Conservation (phyloP, 805 yeast genomes). For the Candida pini region DNA sequence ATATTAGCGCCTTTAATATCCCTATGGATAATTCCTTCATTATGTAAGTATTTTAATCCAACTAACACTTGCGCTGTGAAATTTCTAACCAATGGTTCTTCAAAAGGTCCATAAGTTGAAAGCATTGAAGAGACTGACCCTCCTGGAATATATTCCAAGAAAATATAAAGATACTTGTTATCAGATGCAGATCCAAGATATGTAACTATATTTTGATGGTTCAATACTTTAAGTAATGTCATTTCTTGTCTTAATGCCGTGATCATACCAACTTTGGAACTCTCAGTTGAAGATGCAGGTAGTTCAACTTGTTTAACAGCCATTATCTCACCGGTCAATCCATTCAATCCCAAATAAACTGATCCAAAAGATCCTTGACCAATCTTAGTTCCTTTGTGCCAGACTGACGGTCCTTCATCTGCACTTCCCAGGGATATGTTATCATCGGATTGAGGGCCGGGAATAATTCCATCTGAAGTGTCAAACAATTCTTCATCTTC, state of each 20-base stretch:
- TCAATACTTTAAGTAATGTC: conserved; percentile 65
- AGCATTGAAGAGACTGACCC: conserved; percentile 50
- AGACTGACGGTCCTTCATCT: conserved; percentile 62
- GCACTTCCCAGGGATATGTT: neutral
- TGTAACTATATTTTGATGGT: conserved; percentile 89
- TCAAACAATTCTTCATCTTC: conserved; percentile 31
- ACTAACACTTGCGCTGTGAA: conserved; percentile 50
- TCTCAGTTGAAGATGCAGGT: conserved; percentile 34
- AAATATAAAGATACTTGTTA: conserved; percentile 67
- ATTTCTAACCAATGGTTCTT: conserved; percentile 52
- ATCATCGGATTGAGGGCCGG: conserved; percentile 20
- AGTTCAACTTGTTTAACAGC: conserved; percentile 93
- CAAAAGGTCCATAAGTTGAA: conserved; percentile 54
- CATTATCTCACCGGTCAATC: conserved; percentile 90
- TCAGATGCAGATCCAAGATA: conserved; percentile 86
- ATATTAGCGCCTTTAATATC: conserved; percentile 65
- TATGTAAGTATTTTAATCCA: conserved; percentile 52
- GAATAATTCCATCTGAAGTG: conserved; percentile 34
- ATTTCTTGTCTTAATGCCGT: conserved; percentile 83
- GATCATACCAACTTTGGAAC: conserved; percentile 42
- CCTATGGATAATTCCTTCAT: conserved; percentile 53
- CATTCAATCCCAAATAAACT: conserved; percentile 87
- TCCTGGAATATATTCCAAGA: conserved; percentile 46
- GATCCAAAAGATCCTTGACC: conserved; percentile 96
- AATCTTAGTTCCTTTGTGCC: conserved; percentile 90